Conservation (phyloP, 2,329 filamentous ascomycete genomes). For the Aureobasidium leucospermi region DNA sequence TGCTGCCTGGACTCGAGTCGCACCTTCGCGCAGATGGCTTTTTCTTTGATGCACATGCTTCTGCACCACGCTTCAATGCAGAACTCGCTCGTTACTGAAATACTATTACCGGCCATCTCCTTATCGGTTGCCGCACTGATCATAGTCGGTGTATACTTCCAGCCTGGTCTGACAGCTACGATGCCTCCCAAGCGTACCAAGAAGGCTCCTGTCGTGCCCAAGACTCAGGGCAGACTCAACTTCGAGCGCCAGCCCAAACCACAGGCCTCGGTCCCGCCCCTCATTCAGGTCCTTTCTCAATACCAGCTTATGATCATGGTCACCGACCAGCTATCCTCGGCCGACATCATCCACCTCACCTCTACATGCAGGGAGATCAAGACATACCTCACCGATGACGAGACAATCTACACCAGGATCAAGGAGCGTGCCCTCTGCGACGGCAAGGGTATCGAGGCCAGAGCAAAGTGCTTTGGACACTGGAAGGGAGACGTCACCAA, state of each 20-base stretch:
- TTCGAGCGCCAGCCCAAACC: not conserved
- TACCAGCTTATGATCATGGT: slow-evolving; percentile 9
- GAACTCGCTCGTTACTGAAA: not conserved
- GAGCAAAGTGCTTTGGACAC: slow-evolving; percentile 7
- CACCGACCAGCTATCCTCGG: slow-evolving; percentile 9
- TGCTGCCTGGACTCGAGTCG: not conserved
- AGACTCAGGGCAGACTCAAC: not conserved
- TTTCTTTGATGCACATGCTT: not conserved
- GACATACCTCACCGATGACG: slow-evolving; percentile 2
- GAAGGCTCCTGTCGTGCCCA: not conserved
- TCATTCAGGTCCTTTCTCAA: not conserved
- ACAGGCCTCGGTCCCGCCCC: not conserved
- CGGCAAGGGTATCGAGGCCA: slow-evolving; percentile 1
- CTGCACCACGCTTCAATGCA: not conserved
- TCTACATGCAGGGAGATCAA: slow-evolving; percentile 14
- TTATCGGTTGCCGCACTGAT: not conserved
- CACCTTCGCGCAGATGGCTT: not conserved
- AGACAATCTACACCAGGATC: not conserved
- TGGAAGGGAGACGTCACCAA: not conserved
- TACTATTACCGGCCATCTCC: not conserved
- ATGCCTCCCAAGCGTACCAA: slow-evolving; percentile 3
- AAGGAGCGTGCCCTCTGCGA: not conserved
- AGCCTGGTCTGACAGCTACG: not conserved
- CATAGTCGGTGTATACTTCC: no score
- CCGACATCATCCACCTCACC: slow-evolving; percentile 16